These are phyloP conservation scores for Penicillium hesseltinei DNA, from an alignment of 2,329 filamentous ascomycete genomes.

Conservation along the genomic window DNA sequence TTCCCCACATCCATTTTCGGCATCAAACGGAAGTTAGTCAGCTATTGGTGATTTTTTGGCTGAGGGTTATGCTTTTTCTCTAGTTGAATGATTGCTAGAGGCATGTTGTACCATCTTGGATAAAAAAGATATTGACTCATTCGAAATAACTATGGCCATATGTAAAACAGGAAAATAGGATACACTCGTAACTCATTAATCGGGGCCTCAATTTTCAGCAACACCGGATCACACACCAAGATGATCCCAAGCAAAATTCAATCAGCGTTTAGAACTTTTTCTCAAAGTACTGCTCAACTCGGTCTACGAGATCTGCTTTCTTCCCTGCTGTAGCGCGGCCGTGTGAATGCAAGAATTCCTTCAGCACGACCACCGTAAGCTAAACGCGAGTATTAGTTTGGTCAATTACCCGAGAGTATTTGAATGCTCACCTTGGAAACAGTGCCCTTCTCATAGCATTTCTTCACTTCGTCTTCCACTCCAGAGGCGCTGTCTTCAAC, in stretches of 20 bases:
- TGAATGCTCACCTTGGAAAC: slow-evolving; percentile 40
- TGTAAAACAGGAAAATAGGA: neutral
- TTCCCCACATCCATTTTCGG: slow-evolving; percentile 5
- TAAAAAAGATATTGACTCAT: neutral
- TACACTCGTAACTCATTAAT: slow-evolving; percentile 4
- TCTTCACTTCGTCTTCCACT: slow-evolving; percentile 41
- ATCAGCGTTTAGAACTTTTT: slow-evolving; percentile 32
- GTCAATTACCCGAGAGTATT: neutral
- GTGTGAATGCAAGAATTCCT: slow-evolving; percentile 47
- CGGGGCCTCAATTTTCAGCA: neutral
- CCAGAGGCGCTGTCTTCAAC: slow-evolving; percentile 29
- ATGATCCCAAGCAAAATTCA: neutral
- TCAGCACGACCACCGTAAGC: slow-evolving; percentile 49
- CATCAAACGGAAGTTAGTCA: neutral
- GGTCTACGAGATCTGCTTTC: slow-evolving; percentile 52
- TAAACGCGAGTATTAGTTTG: slow-evolving; percentile 18
- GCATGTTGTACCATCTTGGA: neutral
- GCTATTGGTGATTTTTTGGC: neutral
- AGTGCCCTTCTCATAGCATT: slow-evolving; percentile 43
- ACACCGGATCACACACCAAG: neutral
- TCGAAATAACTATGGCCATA: neutral
- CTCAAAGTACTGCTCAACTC: slow-evolving; percentile 50
- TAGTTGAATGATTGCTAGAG: neutral
- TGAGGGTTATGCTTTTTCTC: neutral
- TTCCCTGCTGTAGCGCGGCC: slow-evolving; percentile 46